A percentile compares a stretch with the other conserved stretches of the same genome.
These are phyloP conservation scores for Phialocephala subalpina DNA, from an alignment of 2,329 filamentous ascomycete genomes.

Conservation along the genomic window DNA sequence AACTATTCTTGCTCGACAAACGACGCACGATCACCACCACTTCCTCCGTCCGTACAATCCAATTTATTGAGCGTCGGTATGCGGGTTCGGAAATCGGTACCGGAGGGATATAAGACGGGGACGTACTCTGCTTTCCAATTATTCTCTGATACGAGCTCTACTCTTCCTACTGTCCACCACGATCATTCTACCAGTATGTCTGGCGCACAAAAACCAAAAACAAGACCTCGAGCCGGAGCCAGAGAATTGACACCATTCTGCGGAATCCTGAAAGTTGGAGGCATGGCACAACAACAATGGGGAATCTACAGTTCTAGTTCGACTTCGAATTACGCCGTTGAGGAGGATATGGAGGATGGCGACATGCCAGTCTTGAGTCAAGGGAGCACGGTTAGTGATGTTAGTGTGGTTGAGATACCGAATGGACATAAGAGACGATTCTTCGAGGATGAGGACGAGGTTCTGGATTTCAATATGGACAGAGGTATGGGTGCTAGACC, in stretches of 20 bases:
- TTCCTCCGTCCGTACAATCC: constrained; percentile 69
- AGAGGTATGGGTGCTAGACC: constrained; percentile 4
- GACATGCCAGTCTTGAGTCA: constrained; percentile 41
- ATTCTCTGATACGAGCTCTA: constrained; percentile 50
- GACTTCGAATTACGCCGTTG: constrained; percentile 39
- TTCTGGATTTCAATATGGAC: neutral
- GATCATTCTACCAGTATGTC: neutral
- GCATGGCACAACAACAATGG: constrained; percentile 59
- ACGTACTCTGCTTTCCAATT: constrained; percentile 59
- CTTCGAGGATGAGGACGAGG: constrained; percentile 37
- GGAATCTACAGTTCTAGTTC: constrained; percentile 34
- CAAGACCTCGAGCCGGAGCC: constrained; percentile 37
- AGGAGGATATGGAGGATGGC: constrained; percentile 50
- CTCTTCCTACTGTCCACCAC: constrained; percentile 31
- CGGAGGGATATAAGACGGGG: constrained; percentile 88
- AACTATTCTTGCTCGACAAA: constrained; percentile 24
- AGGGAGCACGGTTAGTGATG: constrained; percentile 30
- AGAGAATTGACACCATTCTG: constrained; percentile 82
- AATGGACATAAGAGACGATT: constrained; percentile 37
- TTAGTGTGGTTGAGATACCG: constrained; percentile 22
- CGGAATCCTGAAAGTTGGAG: constrained; percentile 79
- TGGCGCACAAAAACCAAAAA: constrained; percentile 21
- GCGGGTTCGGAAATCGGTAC: constrained; percentile 91
- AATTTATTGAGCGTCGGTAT: constrained; percentile 92
- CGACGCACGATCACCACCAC: constrained; percentile 46